Evolutionary conservation across 768 basidiomycete genomes (phyloP).

Genomic region (Suillus placidus): DNA sequence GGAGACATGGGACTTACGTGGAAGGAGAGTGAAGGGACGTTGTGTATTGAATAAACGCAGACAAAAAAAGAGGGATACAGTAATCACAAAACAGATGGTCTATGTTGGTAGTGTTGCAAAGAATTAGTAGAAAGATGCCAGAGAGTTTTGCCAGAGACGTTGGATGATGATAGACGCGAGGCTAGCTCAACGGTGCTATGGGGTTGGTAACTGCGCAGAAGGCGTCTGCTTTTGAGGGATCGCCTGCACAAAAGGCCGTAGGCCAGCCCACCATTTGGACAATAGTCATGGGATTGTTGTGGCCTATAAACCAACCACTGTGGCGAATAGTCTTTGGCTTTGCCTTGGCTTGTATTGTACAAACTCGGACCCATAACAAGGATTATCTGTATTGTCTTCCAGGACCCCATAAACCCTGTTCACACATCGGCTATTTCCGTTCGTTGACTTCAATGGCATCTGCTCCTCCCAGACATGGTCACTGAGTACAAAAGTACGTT

Average conservation of each 20-base stretch:
- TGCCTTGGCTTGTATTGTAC: neutral
- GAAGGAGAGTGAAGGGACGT: neutral
- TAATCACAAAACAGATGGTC: neutral
- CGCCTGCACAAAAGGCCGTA: slow-evolving; percentile 16
- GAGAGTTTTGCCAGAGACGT: neutral
- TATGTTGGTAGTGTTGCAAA: neutral
- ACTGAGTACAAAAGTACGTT: neutral
- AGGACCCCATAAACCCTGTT: slow-evolving; percentile 18
- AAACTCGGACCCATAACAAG: slow-evolving; percentile 26
- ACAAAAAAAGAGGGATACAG: slow-evolving; percentile 10
- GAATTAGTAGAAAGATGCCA: slow-evolving; percentile 1
- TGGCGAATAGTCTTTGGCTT: slow-evolving; percentile 7
- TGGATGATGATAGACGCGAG: slow-evolving; percentile 19
- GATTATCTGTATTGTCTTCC: slow-evolving; percentile 18
- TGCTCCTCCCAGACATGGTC: neutral
- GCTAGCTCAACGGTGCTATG: slow-evolving; percentile 21
- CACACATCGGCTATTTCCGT: slow-evolving; percentile 9
- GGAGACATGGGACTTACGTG: slow-evolving; percentile 6
- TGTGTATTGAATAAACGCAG: neutral
- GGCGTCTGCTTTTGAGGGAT: slow-evolving; percentile 18
- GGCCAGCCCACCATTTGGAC: slow-evolving; percentile 19
- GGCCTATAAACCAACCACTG: slow-evolving; percentile 1
- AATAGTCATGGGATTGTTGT: slow-evolving; percentile 19
- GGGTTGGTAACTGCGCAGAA: neutral
- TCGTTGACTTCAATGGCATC: neutral